A percentile compares a stretch with the other conserved stretches of the same genome.
Evolutionary conservation across 768 basidiomycete genomes (phyloP).

Genomic region (Pisolithus microcarpus): DNA sequence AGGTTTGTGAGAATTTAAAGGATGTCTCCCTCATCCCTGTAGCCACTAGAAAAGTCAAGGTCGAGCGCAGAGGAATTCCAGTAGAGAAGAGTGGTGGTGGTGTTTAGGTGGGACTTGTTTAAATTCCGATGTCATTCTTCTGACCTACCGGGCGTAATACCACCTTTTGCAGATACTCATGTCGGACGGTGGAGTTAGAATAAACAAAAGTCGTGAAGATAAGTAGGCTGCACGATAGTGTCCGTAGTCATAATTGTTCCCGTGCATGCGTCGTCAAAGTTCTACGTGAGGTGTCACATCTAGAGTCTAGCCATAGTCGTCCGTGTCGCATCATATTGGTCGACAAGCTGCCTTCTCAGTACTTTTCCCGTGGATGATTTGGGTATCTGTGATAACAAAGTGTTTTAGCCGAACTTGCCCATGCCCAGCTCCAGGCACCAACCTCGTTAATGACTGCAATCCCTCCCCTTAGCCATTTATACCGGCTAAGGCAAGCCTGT

Average conservation of each 20-base stretch:
- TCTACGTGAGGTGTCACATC: not conserved
- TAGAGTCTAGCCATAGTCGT: slow-evolving; percentile 21
- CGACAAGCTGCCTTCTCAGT: slow-evolving; percentile 53
- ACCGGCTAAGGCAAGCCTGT: slow-evolving; percentile 56
- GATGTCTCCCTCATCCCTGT: slow-evolving; percentile 48
- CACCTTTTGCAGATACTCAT: too few relatives aligned
- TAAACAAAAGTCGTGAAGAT: too few relatives aligned
- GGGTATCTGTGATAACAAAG: slow-evolving; percentile 44
- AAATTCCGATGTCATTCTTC: not conserved
- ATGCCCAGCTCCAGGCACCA: slow-evolving; percentile 13
- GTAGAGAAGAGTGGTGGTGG: slow-evolving; percentile 25
- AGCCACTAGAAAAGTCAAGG: slow-evolving; percentile 25
- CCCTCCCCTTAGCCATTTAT: slow-evolving; percentile 73
- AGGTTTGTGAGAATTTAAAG: slow-evolving; percentile 72
- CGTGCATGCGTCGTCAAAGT: too few relatives aligned
- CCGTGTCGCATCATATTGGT: slow-evolving; percentile 39
- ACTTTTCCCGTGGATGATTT: slow-evolving; percentile 72
- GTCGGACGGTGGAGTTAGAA: too few relatives aligned
- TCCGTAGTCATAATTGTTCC: too few relatives aligned
- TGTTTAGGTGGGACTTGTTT: slow-evolving; percentile 9
- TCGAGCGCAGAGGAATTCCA: slow-evolving; percentile 45
- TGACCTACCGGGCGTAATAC: too few relatives aligned
- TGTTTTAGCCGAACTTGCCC: not conserved
- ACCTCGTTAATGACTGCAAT: slow-evolving; percentile 60
- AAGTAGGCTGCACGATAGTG: too few relatives aligned